Evolutionary conservation across 2,329 filamentous ascomycete genomes (phyloP), one percentile per base, ranked within the genome.

Genomic region (Epichloe hybrida): DNA sequence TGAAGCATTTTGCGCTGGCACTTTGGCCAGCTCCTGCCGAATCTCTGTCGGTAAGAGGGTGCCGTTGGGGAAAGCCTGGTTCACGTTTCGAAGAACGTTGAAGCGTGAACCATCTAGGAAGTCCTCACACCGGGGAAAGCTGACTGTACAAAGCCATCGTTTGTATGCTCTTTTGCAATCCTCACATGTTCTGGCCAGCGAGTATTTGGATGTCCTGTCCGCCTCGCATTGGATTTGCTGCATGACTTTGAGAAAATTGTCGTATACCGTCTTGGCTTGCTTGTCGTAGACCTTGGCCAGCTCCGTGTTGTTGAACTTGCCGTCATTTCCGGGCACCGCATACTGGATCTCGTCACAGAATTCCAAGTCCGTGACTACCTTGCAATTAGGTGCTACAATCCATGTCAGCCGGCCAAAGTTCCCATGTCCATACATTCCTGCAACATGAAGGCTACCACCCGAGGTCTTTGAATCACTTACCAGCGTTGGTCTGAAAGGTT

Each of bases 291-390:
- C 79, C 3, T 72, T 67, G 4, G 78, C 81, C 8, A 98, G 76
- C 17, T 72, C 70, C 2, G 76, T 72, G 58, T 81, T 80, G 49
- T 77, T 72, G 56, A 80, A 82, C 44, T 72, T 79, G 37, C 72
- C 68, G 2, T 80, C 74, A 60, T 95, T 95, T 40, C 85, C 83
- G 0, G 93, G 93, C 0, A 96, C 93, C 6, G 91, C 86, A 63
- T 96, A 96, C 48, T 91, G 88, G 46, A 91, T 85, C 59, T 91
- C 81, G 57, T 84, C 78, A 69, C 93, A 98, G 66, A 97, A 94
- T 0, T 81, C 73, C n/a, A 98, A 79, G 61, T 94, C 83, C 65
- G 83, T 90, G 44, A 97, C 75, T 40, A 98, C 76, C 53, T 84
- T 84, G 65, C 93, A 98, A 61, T 90, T 95, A 53, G 81, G 78